A percentile compares a stretch with the other conserved stretches of the same genome.
Evolutionary conservation across 352 stramenopile genomes (phyloP).

Genomic region (Phytopythium aichiense): DNA sequence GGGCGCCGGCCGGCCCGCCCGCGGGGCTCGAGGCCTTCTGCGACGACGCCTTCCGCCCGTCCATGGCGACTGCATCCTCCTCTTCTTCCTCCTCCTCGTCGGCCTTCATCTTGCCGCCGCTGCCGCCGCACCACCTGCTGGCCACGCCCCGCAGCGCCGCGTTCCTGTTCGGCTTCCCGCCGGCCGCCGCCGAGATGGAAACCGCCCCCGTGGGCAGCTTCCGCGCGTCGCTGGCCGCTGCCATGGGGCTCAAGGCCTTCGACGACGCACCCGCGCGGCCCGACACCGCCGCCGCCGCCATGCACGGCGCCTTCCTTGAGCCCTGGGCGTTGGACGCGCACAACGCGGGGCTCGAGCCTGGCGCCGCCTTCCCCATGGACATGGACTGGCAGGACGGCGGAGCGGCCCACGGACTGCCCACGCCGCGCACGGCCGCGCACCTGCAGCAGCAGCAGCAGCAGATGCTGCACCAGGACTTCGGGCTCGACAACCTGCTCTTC

Average conservation of each 20-base stretch:
- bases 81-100: conserved; percentile 1
- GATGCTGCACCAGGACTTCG: conserved; percentile 34
- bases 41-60: conserved; percentile 24
- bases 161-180: conserved; percentile 7
- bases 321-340: conserved; percentile 62
- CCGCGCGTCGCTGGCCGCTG: conserved; percentile 18
- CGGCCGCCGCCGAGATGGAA: conserved; percentile 9
- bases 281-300: conserved; percentile 23
- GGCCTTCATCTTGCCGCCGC: conserved; percentile 43
- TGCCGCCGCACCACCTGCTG: conserved; percentile 38
- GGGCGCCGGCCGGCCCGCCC: conserved; percentile 11
- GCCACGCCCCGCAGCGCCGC: conserved; percentile 20
- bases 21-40: conserved; percentile 51
- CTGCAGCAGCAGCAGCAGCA: background rate
- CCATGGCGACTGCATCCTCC: background rate
- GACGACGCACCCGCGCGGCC: conserved; percentile 15
- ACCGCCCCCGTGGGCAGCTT: conserved; percentile 24
- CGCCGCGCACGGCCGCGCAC: conserved; percentile 9
- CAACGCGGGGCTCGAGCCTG: conserved; percentile 38
- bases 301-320: conserved; percentile 53
- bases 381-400: conserved; percentile 42
- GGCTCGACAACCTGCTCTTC: conserved; percentile 64
- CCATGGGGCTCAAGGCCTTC: conserved; percentile 18
- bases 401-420: conserved; percentile 4
- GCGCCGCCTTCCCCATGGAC: conserved; percentile 33